Base-by-base conservation (phyloP, 768 basidiomycete genomes). In the Fomitopsis pulvina region DNA sequence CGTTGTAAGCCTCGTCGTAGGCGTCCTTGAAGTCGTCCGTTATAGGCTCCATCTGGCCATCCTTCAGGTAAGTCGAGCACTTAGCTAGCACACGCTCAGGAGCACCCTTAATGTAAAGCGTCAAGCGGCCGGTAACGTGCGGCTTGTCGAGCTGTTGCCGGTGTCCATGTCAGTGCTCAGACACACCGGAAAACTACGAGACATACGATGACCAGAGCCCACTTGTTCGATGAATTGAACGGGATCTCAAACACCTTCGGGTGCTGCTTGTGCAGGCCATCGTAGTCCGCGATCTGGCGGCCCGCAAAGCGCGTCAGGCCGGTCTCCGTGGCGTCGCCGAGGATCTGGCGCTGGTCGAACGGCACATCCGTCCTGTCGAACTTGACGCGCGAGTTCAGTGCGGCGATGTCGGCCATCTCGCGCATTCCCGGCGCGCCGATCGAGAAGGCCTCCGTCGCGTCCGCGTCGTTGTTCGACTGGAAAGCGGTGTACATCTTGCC, bases 271-370 rank as follows among this genome's bases (percentile, higher is more conserved):
- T 74, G 62, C 52, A 79, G 73, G 11, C 56, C 67, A 55, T 84
- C 83, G 54, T 81, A 85, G 50, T 77, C 74, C 0, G 66, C 50
- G 9, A 83, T 60, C 52, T 73, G 69, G 32, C 76, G 76, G 6
- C 80, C 82, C 26, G 82, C 80, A 62, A 85, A 84, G 32, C 82
- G 78, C 24, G 79, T 76, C 37, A 85, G 68, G 18, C 83, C 83
- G n/a, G 82, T 83, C 66, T 85, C 83, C 3, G 83, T 85, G n/a
- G 83, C 83, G 61, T 85, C 83, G 2, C 83, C 83, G 18, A 85
- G 71, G 48, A 85, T 83, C 32, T 67, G 64, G 42, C 83, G 72
- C 61, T 83, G 66, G 18, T 78, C 75, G 50, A 85, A 83, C 1
- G 80, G 78, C 6, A 84, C 62, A 58, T 84, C 81, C 1, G 67